Evolutionary conservation across 83 land plant genomes (phyloP), one percentile per base, ranked within the genome.

Genomic region (Thuja plicata): DNA sequence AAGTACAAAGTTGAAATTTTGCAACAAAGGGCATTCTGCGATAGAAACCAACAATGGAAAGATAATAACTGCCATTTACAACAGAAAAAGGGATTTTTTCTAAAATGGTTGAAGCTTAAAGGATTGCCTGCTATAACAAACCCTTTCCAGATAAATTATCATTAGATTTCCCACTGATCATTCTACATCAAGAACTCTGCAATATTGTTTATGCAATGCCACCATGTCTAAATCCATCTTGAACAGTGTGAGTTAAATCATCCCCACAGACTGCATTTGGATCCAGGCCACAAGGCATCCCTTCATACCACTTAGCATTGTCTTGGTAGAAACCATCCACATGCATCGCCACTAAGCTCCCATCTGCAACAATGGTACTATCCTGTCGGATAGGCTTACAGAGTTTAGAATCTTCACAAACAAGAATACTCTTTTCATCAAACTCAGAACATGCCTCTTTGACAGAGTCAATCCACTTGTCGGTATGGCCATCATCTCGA

Each of bases 231-330:
- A 93, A 93, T 13, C 93, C 93, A 50, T 87, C 88, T 38, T 76
- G 87, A 27, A 89, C 90, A n/a, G 90, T 10, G 38, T 89, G 90
- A 30, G 90, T 45, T 38, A 89, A 85, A n/a, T 89, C 92, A 89
- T 93, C 97, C 27, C 87, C 95, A 66, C 94, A 93, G 55, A 90
- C 96, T 76, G 91, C 84, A 90, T 91, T 71, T 10, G 96, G 45
- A 84, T 95, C 97, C 90, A 95, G 86, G 8, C 89, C 92, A 89
- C 95, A 91, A 54, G 97, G 95, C 79, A 95, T 92, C 78, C 90
- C 90, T 40, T 96, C 97, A 91, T 93, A 96, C 97, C 97, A 96
- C 83, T 95, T 96, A 8, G 94, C 87, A 87, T 89, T 92, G 13
- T 96, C 96, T 17, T 90, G 89, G 88, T 95, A 96, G 81, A 95